These are phyloP conservation scores for Pichia sp. DNA, from an alignment of 1,139 yeast genomes.

Conservation along the genomic window DNA sequence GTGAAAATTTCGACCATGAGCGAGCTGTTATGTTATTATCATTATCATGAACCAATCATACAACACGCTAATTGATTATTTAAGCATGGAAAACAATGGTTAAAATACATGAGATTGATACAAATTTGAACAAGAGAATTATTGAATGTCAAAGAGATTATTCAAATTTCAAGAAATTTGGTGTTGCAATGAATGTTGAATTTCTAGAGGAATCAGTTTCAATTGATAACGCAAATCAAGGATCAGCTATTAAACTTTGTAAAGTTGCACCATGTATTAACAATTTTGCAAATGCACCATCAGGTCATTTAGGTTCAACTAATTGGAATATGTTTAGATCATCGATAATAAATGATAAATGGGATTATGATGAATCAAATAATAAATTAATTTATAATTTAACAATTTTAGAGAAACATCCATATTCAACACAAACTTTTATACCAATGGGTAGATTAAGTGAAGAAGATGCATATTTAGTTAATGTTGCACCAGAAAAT, in stretches of 20 bases:
- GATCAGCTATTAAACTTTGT: conserved; percentile 79
- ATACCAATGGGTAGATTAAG: conserved; percentile 72
- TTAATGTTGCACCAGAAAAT: conserved; percentile 62
- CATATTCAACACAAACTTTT: conserved; percentile 84
- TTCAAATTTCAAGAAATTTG: conserved; percentile 41
- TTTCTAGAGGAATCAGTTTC: conserved; percentile 39
- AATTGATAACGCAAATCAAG: conserved; percentile 71
- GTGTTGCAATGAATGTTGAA: conserved; percentile 48
- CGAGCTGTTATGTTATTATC: not conserved
- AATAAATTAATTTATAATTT: conserved; percentile 38
- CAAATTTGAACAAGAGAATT: conserved; percentile 1
- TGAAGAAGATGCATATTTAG: conserved; percentile 52
- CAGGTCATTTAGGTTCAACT: conserved; percentile 40
- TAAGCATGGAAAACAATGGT: conserved; percentile 7
- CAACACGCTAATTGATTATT: no score
- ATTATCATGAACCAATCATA: no score
- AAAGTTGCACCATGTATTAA: conserved; percentile 65
- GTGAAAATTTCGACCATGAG: not conserved
- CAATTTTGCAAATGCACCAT: conserved; percentile 40
- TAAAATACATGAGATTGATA: conserved; percentile 9
- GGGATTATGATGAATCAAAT: conserved; percentile 29
- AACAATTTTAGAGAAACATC: conserved; percentile 83
- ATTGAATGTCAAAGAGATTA: conserved; percentile 13
- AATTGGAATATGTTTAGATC: conserved; percentile 84
- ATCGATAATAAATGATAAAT: conserved; percentile 60